phyloP scores from a whole-genome alignment of 805 yeast species.

The Yamadazyma kitorensis region DNA sequence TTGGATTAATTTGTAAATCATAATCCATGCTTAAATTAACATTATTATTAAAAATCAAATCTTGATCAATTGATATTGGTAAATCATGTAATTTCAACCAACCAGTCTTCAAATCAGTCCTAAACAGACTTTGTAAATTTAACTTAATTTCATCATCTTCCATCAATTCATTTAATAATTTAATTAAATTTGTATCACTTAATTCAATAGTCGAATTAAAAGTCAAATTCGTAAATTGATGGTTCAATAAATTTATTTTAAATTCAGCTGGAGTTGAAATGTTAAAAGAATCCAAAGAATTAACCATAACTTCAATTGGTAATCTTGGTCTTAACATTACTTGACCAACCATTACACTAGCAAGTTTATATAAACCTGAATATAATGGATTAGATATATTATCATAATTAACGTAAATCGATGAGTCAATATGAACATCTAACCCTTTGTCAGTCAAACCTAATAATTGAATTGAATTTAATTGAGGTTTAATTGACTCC shows the following conservation, averaged over 20 bases:
- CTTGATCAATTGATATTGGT: slow-evolving; percentile 11
- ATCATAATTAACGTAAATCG: slow-evolving; percentile 26
- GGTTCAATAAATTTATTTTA: slow-evolving; percentile 7
- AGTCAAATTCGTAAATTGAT: slow-evolving; percentile 7
- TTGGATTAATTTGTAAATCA: slow-evolving; percentile 10
- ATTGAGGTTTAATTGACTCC: slow-evolving; percentile 20
- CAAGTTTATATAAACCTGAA: slow-evolving; percentile 18
- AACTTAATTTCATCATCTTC: slow-evolving; percentile 17
- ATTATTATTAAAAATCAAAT: slow-evolving; percentile 10
- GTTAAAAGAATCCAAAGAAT: slow-evolving; percentile 15
- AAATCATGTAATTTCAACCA: slow-evolving; percentile 14
- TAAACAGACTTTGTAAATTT: slow-evolving; percentile 20
- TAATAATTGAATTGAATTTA: slow-evolving; percentile 23
- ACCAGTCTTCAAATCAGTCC: slow-evolving; percentile 16
- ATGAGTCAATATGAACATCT: slow-evolving; percentile 25
- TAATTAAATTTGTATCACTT: slow-evolving; percentile 10
- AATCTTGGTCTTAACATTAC: slow-evolving; percentile 18
- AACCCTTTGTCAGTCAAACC: slow-evolving; percentile 25
- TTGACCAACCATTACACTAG: slow-evolving; percentile 22
- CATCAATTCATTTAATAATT: slow-evolving; percentile 13
- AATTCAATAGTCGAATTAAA: slow-evolving; percentile 11
- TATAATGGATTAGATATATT: slow-evolving; percentile 20
- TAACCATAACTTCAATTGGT: slow-evolving; percentile 17
- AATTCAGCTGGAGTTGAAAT: slow-evolving; percentile 10
- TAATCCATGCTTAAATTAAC: neutral